Evolutionary conservation across 257 asterid species (phyloP).

Genomic region (Petunia secreta): DNA sequence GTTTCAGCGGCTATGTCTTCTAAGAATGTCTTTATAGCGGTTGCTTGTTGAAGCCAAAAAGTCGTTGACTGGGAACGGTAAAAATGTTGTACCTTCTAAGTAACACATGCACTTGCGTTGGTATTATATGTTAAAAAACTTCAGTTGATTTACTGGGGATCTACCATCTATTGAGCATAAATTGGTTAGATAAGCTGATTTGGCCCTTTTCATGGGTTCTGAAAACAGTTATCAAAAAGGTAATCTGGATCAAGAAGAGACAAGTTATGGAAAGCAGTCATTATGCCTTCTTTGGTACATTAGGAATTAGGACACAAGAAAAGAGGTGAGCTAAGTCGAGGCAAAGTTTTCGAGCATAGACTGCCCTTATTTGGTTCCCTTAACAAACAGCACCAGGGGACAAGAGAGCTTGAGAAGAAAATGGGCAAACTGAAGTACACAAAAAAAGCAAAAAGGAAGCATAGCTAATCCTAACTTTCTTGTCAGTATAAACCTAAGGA

Average conservation of each 20-base stretch:
- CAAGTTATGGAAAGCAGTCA: background rate
- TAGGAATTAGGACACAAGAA: background rate
- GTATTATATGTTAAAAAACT: background rate
- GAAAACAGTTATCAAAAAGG: background rate
- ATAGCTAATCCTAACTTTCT: background rate
- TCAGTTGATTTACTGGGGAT: background rate
- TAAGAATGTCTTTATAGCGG: background rate
- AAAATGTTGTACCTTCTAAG: background rate
- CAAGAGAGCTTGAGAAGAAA: background rate
- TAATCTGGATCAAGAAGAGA: background rate
- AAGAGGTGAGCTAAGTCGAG: background rate
- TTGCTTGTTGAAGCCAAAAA: background rate
- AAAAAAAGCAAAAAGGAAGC: background rate
- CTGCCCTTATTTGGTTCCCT: background rate
- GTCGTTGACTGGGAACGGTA: no score
- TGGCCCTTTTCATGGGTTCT: background rate
- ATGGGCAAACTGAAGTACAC: background rate
- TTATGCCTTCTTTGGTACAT: background rate
- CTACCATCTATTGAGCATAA: background rate
- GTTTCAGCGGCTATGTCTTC: background rate
- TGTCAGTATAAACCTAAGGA: background rate
- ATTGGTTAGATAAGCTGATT: background rate
- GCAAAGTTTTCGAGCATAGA: background rate
- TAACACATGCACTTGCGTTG: background rate
- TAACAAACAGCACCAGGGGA: background rate